Evolutionary conservation across 768 basidiomycete genomes (phyloP), one percentile per base, ranked within the genome.

Genomic region (Gloeopeniophorella convolvens): DNA sequence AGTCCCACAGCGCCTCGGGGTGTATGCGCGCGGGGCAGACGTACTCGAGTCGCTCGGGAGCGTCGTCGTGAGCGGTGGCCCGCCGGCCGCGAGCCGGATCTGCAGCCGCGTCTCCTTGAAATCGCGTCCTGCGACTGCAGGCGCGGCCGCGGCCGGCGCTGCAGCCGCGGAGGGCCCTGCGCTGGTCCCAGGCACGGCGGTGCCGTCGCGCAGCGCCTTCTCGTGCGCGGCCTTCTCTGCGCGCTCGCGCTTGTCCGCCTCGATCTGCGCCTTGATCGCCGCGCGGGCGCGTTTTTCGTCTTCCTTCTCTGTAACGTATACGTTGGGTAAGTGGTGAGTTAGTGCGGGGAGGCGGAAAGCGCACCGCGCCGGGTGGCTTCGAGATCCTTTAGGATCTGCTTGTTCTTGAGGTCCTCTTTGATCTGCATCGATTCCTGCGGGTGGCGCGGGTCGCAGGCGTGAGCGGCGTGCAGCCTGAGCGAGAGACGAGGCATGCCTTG

Each of bases 191-290:
- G 70, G 52, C 18, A 66, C 48, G 12, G 68, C 64, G 21, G 71
- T 70, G 1, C 94, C 94, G 30, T 95, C 91, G 27, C 94, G 78
- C 6, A 94, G 64, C 0, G 93, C 94, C 65, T 97, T 97, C 68
- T 97, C 95, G 40, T 83, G 72, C 0, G 93, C 93, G 1, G 83
- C 74, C 61, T 89, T 93, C 63, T 87, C 92, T 0, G 90, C 90
- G 16, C 95, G 81, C 8, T 80, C 84, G 45, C 79, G 79, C 70
- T 93, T 98, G 72, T 96, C 94, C 0, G 84, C 89, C 66, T 94
- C 93, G 57, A 97, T 96, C 65, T 96, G 93, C 1, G 87, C 89
- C 63, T 91, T 92, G 62, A 97, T 73, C 0, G 88, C 87, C 3
- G 89, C 89, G 55, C 72, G 82, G 1, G 92, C 94, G 60, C 82